A percentile compares a stretch with the other conserved stretches of the same genome.
Evolutionary conservation across 768 basidiomycete genomes (phyloP).

Genomic region (Lactifluus echinatus): DNA sequence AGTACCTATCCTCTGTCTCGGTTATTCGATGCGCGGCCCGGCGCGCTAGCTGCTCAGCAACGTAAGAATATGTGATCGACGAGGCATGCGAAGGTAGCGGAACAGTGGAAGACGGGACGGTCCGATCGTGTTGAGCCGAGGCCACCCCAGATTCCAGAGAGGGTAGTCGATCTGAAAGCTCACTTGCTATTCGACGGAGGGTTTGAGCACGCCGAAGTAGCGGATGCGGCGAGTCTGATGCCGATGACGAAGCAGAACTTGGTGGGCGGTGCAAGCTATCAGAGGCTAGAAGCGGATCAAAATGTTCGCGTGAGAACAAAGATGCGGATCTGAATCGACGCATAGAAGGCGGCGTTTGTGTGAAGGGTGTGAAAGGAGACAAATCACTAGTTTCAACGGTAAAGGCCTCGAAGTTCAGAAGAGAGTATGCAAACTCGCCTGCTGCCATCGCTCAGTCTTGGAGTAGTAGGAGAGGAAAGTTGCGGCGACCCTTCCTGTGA

Average conservation of each 20-base stretch:
- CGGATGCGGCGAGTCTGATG: not conserved
- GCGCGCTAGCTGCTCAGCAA: not conserved
- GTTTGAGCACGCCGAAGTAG: not conserved
- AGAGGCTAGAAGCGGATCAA: not conserved
- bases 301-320: not conserved
- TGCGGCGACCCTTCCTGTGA: not conserved
- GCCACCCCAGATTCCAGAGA: not conserved
- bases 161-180: not conserved
- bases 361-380: not conserved
- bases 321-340: not conserved
- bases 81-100: not conserved
- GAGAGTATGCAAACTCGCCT: not conserved
- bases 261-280: not conserved
- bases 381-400: not conserved
- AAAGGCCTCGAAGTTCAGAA: not conserved
- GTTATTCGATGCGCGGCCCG: not conserved
- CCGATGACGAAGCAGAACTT: not conserved
- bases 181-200: slow-evolving; percentile 8
- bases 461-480: not conserved
- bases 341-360: not conserved
- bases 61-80: not conserved
- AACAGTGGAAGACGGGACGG: not conserved
- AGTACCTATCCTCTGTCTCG: not conserved
- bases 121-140: not conserved
- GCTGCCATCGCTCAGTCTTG: slow-evolving; percentile 8